Base-by-base conservation (phyloP, 108 stramenopile genomes). In the Thalassiosira profunda region DNA sequence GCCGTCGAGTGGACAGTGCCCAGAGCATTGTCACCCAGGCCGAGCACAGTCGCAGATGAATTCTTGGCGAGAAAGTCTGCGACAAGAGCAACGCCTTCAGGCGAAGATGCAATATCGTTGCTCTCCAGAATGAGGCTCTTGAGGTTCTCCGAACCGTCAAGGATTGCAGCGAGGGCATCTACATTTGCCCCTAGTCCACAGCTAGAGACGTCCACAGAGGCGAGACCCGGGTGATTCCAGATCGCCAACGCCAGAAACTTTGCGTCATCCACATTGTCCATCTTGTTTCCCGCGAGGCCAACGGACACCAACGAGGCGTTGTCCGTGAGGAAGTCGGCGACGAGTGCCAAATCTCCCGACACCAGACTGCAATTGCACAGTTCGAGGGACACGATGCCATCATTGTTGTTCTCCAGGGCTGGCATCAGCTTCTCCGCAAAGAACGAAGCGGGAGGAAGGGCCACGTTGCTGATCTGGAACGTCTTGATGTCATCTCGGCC, bases 31-130 rank as follows among this genome's bases (percentile, higher is more conserved):
- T 36, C 52, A 10, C 42, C 65, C 36, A 66, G 21, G 21, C 40
- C 34, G 24, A 67, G 42, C 4, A 35, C 7, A 11, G 52, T 55
- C 35, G 56, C 29, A 30, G 53, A 14, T 7, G 10, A 44, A 25
- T 54, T 55, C 21, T 17, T 55, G 5, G 37, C 21, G 12, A 67
- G 38, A 21, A 67, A 67, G 2, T 67, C 20, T 7, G 38, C 17
- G 20, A 67, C 28, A 2, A 29, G n/a, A 5, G 26, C 41, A 5
- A 54, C 0, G 6, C 52, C 38, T 40, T 55, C 53, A 1, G 37
- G 14, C 6, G 0, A 4, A n/a, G n/a, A n/a, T n/a, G n/a, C n/a
- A n/a, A 67, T 31, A 15, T 43, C 38, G 21, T 55, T 47, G n/a
- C 2, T 9, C 25, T 17, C 17, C 2, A 48, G 47, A 2, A 17